Conservation (phyloP, 164 flowering plant species). For the Nymphaea thermarum region DNA sequence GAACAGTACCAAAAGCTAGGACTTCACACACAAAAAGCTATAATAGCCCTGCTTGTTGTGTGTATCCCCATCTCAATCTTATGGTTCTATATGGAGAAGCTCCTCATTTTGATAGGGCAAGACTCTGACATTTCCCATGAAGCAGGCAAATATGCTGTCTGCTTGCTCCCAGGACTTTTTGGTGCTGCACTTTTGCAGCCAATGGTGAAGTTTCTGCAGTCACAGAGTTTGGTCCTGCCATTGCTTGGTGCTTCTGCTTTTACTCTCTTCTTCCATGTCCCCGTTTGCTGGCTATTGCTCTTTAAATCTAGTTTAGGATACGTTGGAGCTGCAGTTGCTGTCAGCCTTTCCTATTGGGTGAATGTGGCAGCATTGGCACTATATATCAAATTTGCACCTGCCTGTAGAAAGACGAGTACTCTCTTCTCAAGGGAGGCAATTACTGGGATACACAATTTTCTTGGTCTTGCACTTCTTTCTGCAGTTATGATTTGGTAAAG, state of each 20-base stretch:
- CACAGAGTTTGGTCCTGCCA: constrained; percentile 35
- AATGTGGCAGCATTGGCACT: constrained; percentile 28
- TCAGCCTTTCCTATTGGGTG: constrained; percentile 19
- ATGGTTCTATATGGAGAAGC: constrained; percentile 31
- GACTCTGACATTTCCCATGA: constrained; percentile 38
- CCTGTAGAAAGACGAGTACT: constrained; percentile 48
- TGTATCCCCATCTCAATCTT: constrained; percentile 32
- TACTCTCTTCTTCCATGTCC: constrained; percentile 24
- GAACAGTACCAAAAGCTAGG: constrained; percentile 38
- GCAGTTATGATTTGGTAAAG: constrained; percentile 68
- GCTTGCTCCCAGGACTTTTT: constrained; percentile 40
- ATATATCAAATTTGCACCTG: constrained; percentile 26
- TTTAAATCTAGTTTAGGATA: constrained; percentile 27
- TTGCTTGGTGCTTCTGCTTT: constrained; percentile 27
- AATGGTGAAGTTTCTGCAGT: constrained; percentile 26
- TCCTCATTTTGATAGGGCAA: constrained; percentile 37
- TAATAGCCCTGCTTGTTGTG: constrained; percentile 28
- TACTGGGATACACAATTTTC: constrained; percentile 42
- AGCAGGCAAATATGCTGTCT: constrained; percentile 33
- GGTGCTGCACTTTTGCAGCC: constrained; percentile 38
- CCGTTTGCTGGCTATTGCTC: constrained; percentile 43
- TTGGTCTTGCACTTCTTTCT: constrained; percentile 68
- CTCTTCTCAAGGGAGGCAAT: constrained; percentile 49
- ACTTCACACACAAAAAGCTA: constrained; percentile 25
- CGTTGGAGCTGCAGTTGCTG: constrained; percentile 18